A percentile compares a stretch with the other conserved stretches of the same genome.
Conservation (phyloP, 2,329 filamentous ascomycete species). For the Penicillium sp. region DNA sequence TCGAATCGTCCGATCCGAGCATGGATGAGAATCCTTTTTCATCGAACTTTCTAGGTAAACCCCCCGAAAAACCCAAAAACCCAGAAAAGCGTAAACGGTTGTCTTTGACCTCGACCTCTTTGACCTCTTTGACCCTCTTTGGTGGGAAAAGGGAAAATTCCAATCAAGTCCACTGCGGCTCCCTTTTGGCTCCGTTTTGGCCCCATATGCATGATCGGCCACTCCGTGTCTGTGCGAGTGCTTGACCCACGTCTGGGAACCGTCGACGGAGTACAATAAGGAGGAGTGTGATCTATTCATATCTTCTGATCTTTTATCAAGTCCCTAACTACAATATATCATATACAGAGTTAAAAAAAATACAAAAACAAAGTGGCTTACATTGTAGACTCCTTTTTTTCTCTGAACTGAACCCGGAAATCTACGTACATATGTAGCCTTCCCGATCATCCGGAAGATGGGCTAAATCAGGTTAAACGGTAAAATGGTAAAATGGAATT, state of each 20-base stretch:
- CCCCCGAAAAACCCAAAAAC: neutral
- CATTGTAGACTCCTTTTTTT: too few relatives aligned
- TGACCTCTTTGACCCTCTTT: neutral
- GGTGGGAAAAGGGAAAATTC: too few relatives aligned
- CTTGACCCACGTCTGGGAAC: neutral
- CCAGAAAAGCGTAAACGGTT: neutral
- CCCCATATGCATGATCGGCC: conserved; percentile 22
- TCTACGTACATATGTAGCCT: neutral
- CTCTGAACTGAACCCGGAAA: neutral
- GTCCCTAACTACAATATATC: too few relatives aligned
- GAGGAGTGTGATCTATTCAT: neutral
- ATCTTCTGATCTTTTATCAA: neutral
- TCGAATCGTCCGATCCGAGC: conserved; percentile 17
- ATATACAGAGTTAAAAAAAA: too few relatives aligned
- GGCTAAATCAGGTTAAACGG: conserved; percentile 6
- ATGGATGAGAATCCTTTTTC: conserved; percentile 14
- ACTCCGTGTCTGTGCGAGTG: conserved; percentile 23
- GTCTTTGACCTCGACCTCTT: neutral
- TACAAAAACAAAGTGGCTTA: too few relatives aligned
- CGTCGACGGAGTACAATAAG: too few relatives aligned
- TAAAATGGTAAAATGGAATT: neutral
- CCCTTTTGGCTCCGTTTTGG: conserved; percentile 14
- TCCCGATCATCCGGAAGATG: neutral
- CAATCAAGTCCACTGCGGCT: conserved; percentile 5
- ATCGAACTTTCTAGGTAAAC: neutral